Base-by-base conservation (phyloP, 2,329 filamentous ascomycete genomes). In the Stemphylium vesicarium region DNA sequence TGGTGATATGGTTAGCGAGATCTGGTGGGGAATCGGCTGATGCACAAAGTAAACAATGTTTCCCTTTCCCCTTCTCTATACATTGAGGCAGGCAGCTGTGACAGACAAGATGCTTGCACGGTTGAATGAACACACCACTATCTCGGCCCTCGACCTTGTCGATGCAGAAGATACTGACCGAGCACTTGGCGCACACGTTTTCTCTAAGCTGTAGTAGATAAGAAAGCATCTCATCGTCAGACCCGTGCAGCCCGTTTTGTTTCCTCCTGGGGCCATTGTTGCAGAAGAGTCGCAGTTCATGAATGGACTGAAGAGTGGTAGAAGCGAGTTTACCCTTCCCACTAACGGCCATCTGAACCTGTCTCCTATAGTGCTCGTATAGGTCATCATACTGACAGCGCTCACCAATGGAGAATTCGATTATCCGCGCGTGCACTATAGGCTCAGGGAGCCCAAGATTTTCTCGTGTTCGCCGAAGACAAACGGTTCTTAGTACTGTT, bases 281-380 rank as follows among this genome's bases (percentile, higher is more conserved):
- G 42, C 61, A 62, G 35, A 64, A 60, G 20, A 62, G 44, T n/a
- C 61, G 45, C n/a, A 64, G 29, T 26, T 54, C 48, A 9, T 50
- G 59, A 22, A 60, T 50, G 3, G 59, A 56, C 36, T 57, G 45
- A 32, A 50, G 57, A 29, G 37, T 49, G 31, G 36, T 56, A 31
- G 46, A 57, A 20, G 24, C 22, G 26, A 26, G 37, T 35, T 26
- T 44, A 9, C 48, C 41, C 20, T 50, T 33, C 8, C 41, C 53
- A 26, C 53, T 56, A 3, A 60, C 45, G 3, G 45, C 50, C 35
- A 53, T 47, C 4, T 60, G 18, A 15, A 63, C 52, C 9, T 50
- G 31, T 31, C 33, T 36, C 18, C 36, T 52, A 35, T 43, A 50
- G 15, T 36, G 47, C 31, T 57, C 43, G 15, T 49, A 46, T 7